phyloP scores from a whole-genome alignment of 2,329 filamentous ascomycete genomes.

The Trichoderma gracile region DNA sequence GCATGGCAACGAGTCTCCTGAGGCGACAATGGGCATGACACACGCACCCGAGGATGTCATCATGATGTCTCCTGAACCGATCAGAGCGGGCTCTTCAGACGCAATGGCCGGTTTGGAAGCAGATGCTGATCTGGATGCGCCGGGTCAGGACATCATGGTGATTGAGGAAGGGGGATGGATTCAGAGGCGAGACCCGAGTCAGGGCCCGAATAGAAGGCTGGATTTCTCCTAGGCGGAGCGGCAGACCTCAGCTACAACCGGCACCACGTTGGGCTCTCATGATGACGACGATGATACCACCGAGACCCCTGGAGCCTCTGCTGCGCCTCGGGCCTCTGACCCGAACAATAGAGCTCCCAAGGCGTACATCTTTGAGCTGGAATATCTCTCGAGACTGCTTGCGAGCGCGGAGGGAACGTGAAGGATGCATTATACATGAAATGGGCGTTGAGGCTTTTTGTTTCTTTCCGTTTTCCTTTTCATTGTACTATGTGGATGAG shows the following conservation, averaged over 20 bases:
- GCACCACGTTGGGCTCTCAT: conserved; percentile 6
- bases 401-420: conserved; percentile 26
- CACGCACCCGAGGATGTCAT: conserved; percentile 37
- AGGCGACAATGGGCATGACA: conserved; percentile 34
- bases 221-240: conserved; percentile 20
- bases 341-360: conserved; percentile 32
- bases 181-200: not conserved
- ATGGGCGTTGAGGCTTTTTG: conserved; percentile 11
- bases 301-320: conserved; percentile 11
- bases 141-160: conserved; percentile 17
- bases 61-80: conserved; percentile 38
- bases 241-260: not conserved
- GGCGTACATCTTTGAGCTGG: conserved; percentile 34
- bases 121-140: conserved; percentile 6
- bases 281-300: conserved; percentile 24
- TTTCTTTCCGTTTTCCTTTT: not conserved
- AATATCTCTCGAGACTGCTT: conserved; percentile 33
- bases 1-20: conserved; percentile 34
- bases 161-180: conserved; percentile 3
- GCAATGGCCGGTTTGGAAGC: conserved; percentile 26
- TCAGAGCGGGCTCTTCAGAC: conserved; percentile 32
- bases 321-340: not conserved
- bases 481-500: conserved; percentile 10
- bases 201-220: conserved; percentile 17
- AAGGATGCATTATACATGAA: conserved; percentile 9